Conservation (phyloP, 352 stramenopile genomes). For the Globisporangium echinulatum region DNA sequence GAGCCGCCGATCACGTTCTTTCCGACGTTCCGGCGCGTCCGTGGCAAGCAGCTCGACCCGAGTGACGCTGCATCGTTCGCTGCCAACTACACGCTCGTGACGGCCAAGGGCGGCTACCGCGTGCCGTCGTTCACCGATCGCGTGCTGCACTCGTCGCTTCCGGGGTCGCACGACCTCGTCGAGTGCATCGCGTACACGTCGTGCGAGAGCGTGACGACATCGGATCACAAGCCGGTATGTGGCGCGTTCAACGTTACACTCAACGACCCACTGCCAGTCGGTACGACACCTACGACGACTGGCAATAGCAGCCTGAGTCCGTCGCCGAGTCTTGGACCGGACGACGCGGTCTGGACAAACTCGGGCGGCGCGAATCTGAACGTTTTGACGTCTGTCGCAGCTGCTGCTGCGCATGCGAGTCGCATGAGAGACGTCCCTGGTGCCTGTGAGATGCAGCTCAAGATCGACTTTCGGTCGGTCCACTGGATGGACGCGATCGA, state of each 20-base stretch:
- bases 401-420: conserved; percentile 13
- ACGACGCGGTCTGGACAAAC: conserved; percentile 30
- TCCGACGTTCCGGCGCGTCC: conserved; percentile 72
- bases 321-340: neutral
- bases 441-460: conserved; percentile 50
- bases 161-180: conserved; percentile 39
- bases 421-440: conserved; percentile 63
- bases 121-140: conserved; percentile 89
- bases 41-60: conserved; percentile 34
- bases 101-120: conserved; percentile 50
- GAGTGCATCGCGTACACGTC: conserved; percentile 69
- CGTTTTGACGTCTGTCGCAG: conserved; percentile 24
- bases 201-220: conserved; percentile 65
- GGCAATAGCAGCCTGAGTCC: conserved; percentile 11
- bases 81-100: conserved; percentile 61
- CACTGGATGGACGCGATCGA: conserved; percentile 64
- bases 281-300: conserved; percentile 2
- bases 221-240: conserved; percentile 81
- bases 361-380: conserved; percentile 36
- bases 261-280: conserved; percentile 10
- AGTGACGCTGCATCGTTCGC: conserved; percentile 26
- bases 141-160: conserved; percentile 76
- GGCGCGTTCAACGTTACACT: conserved; percentile 53
- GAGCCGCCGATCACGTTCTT: conserved; percentile 68
- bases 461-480: conserved; percentile 64